These are phyloP conservation scores for Salmacisia buchloeana DNA, from an alignment of 1,284 basidiomycete species.

Conservation along the genomic window DNA sequence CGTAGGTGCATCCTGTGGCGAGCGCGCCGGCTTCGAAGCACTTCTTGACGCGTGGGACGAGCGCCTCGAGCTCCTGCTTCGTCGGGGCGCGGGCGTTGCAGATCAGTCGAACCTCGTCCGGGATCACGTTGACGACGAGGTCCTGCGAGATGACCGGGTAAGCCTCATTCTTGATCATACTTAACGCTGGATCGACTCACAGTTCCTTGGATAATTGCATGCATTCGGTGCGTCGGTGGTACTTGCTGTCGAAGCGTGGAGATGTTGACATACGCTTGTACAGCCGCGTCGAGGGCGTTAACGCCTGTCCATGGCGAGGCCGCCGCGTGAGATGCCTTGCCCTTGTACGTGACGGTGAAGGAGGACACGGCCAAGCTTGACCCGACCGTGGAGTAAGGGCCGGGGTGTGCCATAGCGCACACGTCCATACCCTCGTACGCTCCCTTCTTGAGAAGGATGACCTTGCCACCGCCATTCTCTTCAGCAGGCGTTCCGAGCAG, in stretches of 20 bases:
- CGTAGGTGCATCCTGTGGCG: slow-evolving; percentile 64
- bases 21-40: slow-evolving; percentile 69
- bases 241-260: slow-evolving; percentile 71
- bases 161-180: neutral
- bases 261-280: slow-evolving; percentile 69
- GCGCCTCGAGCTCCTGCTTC: slow-evolving; percentile 56
- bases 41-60: slow-evolving; percentile 58
- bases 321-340: slow-evolving; percentile 40
- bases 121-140: slow-evolving; percentile 60
- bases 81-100: slow-evolving; percentile 66
- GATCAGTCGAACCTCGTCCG: slow-evolving; percentile 66
- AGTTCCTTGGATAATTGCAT: slow-evolving; percentile 51
- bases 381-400: slow-evolving; percentile 53
- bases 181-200: too few species aligned
- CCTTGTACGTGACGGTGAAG: slow-evolving; percentile 27
- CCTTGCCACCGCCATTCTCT: slow-evolving; percentile 65
- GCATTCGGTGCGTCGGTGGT: slow-evolving; percentile 58
- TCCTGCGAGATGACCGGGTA: slow-evolving; percentile 8
- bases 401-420: slow-evolving; percentile 63
- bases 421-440: slow-evolving; percentile 71
- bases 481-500: slow-evolving; percentile 83
- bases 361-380: slow-evolving; percentile 57
- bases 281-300: slow-evolving; percentile 78
- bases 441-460: slow-evolving; percentile 64
- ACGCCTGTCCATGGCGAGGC: slow-evolving; percentile 72